Conservation (phyloP, 2,329 filamentous ascomycete species). For the Claviceps sp. region DNA sequence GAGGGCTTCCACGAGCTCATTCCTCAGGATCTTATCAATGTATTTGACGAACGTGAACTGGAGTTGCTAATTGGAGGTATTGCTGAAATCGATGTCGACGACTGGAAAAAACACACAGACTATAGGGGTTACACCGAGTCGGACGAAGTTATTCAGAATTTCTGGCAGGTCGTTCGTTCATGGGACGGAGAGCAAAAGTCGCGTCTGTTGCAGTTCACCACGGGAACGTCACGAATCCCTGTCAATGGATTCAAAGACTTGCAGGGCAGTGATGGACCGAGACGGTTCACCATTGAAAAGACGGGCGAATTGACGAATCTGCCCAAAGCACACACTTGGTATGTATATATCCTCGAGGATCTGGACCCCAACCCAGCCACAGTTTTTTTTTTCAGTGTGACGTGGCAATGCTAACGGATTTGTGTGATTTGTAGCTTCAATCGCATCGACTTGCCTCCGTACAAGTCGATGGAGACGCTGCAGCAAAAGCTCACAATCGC, state of each 20-base stretch:
- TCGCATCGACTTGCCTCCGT: constrained; percentile 84
- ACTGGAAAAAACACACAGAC: constrained; percentile 99
- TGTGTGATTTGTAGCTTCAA: constrained; percentile 58
- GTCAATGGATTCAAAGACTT: constrained; percentile 99
- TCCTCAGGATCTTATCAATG: constrained; percentile 89
- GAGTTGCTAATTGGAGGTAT: constrained; percentile 96
- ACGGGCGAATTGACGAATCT: constrained; percentile 81
- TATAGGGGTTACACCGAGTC: constrained; percentile 97
- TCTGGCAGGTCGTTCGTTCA: constrained; percentile 93
- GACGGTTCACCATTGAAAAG: constrained; percentile 96
- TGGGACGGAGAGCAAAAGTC: constrained; percentile 99
- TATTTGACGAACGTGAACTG: constrained; percentile 95
- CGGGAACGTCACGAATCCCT: constrained; percentile 91
- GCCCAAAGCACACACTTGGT: constrained; percentile 98
- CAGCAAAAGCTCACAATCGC: constrained; percentile 89
- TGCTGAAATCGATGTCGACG: constrained; percentile 98
- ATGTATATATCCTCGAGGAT: constrained; percentile 26
- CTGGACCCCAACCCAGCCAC: neutral
- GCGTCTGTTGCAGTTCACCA: constrained; percentile 88
- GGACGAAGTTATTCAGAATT: constrained; percentile 94
- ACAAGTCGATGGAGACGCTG: constrained; percentile 76
- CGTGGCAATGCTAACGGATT: constrained; percentile 9
- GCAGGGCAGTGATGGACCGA: constrained; percentile 88
- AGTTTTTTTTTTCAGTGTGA: neutral
- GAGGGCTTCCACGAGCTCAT: constrained; percentile 96